These are phyloP conservation scores for Suhomyces terraborum DNA, from an alignment of 1,139 yeast species.

Conservation along the genomic window DNA sequence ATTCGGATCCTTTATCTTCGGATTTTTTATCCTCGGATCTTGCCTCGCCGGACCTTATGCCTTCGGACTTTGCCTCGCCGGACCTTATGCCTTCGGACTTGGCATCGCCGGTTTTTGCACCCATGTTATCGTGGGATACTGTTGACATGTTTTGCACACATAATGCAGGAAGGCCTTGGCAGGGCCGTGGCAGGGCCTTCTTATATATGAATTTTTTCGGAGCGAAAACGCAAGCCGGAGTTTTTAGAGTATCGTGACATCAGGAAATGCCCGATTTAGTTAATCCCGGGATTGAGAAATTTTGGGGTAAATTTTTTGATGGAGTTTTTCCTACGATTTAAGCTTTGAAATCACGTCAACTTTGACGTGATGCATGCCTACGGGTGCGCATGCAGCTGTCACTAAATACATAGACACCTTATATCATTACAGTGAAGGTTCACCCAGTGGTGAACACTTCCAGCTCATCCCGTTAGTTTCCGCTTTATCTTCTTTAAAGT, in stretches of 20 bases:
- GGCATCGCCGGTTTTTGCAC: slow-evolving; percentile 1
- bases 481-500: background rate
- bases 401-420: too few species aligned
- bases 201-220: slow-evolving; percentile 3
- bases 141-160: background rate
- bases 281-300: background rate
- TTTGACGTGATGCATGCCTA: background rate
- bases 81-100: background rate
- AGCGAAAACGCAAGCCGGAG: slow-evolving; percentile 3
- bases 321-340: too few species aligned
- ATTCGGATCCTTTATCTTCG: too few species aligned
- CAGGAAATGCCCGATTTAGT: background rate
- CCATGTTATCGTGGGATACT: background rate
- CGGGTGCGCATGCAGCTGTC: background rate
- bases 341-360: slow-evolving; percentile 1
- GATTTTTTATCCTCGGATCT: background rate
- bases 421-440: too few species aligned
- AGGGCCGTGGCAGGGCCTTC: background rate
- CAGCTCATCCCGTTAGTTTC: background rate
- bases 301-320: too few species aligned
- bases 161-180: slow-evolving; percentile 5
- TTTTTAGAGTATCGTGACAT: slow-evolving; percentile 1
- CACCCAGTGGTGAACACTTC: too few species aligned
- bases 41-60: too few species aligned
- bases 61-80: background rate